Percentiles rank a stretch among this genome's conserved stretches.
Evolutionary conservation across 495 filamentous ascomycete genomes (phyloP).

Genomic region (Aspergillus leporis): DNA sequence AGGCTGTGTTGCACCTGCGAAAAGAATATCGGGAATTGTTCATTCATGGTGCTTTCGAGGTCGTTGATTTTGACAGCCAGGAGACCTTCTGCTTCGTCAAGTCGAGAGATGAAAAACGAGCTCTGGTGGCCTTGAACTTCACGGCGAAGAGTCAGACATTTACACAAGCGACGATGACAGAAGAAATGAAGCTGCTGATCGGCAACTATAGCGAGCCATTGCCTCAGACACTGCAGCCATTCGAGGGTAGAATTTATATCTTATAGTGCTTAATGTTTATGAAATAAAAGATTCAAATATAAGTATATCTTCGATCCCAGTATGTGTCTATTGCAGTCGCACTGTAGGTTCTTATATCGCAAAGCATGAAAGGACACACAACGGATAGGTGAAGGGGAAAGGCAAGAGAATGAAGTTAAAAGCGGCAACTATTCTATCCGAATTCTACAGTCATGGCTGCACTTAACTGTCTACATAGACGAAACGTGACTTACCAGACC

Average conservation of each 20-base stretch:
- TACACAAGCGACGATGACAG: not conserved
- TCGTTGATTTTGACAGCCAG: constrained; percentile 37
- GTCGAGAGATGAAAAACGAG: constrained; percentile 1
- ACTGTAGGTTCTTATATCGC: no score
- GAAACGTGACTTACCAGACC: no score
- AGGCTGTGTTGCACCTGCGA: constrained; percentile 38
- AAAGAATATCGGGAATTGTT: constrained; percentile 49
- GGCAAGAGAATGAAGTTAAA: no score
- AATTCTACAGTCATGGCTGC: no score
- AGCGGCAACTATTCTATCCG: no score
- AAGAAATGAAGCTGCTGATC: constrained; percentile 8
- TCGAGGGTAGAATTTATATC: constrained; percentile 19
- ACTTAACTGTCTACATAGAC: no score
- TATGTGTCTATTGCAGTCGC: no score
- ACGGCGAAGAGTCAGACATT: constrained; percentile 15
- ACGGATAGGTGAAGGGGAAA: no score
- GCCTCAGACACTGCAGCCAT: constrained; percentile 10
- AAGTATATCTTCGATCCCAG: no score
- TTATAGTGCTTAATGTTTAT: not conserved
- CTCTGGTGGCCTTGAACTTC: constrained; percentile 25
- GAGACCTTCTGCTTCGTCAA: constrained; percentile 29
- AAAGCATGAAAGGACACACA: no score
- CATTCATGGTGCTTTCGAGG: constrained; percentile 53
- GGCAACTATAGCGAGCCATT: constrained; percentile 8
- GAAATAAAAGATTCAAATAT: no score